Percentiles rank a stretch among this genome's conserved stretches.
Evolutionary conservation across 441 rosid genomes (phyloP).

Genomic region (Erysimum pusillum): DNA sequence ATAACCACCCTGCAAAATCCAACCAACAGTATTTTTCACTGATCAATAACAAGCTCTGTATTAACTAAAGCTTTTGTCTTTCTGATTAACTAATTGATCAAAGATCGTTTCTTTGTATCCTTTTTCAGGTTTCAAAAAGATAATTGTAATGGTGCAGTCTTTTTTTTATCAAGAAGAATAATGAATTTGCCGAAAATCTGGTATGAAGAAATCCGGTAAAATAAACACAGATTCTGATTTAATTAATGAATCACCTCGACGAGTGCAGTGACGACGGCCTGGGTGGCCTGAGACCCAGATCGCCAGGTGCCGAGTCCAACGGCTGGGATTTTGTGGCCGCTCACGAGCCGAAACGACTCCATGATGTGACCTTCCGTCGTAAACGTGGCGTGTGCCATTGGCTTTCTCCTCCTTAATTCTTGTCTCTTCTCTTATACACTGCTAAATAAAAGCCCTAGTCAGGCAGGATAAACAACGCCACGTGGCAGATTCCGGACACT

Average conservation of each 20-base stretch:
- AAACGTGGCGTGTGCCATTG: slow-evolving; percentile 56
- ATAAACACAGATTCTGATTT: background rate
- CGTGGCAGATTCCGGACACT: slow-evolving; percentile 20
- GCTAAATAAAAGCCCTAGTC: background rate
- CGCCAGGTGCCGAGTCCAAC: slow-evolving; percentile 64
- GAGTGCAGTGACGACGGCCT: slow-evolving; percentile 56
- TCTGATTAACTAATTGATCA: too few relatives aligned
- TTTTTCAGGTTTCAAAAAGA: too few relatives aligned
- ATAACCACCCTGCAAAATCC: slow-evolving; percentile 55
- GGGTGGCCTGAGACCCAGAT: slow-evolving; percentile 52
- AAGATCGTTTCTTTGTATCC: too few relatives aligned
- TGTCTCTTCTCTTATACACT: slow-evolving; percentile 12
- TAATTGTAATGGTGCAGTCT: too few relatives aligned
- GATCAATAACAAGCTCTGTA: background rate
- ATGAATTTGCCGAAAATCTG: too few relatives aligned
- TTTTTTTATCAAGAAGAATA: too few relatives aligned
- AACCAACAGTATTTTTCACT: background rate
- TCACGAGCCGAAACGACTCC: slow-evolving; percentile 55
- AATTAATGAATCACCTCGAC: slow-evolving; percentile 48
- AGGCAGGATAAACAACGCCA: slow-evolving; percentile 16
- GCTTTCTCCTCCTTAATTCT: background rate
- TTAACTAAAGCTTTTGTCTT: background rate
- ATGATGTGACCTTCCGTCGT: slow-evolving; percentile 40
- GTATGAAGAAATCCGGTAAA: background rate
- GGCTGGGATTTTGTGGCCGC: slow-evolving; percentile 64